Evolutionary conservation across 2,329 filamentous ascomycete species (phyloP), one percentile per base, ranked within the genome.

Genomic region (Aspergillus versicolor): DNA sequence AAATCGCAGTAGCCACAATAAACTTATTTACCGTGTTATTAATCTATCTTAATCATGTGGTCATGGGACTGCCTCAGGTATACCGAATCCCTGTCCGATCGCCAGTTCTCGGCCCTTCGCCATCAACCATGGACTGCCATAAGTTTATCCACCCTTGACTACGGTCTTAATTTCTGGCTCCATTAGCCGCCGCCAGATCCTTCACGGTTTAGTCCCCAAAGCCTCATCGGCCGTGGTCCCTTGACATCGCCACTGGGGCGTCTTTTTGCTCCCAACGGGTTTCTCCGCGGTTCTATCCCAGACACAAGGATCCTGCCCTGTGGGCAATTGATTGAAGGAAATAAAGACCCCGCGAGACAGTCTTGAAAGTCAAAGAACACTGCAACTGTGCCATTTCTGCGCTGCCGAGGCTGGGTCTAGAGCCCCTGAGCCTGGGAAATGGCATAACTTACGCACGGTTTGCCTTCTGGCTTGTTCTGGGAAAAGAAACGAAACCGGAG

Each of bases 401-500:
- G 32, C 37, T 11, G 43, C n/a, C 37, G 41, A 43, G 53, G 37
- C 38, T 42, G 42, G 30, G 51, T 21, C 42, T 53, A 34, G 44
- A 50, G 34, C 54, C 54, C 54, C 49, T 57, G 44, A 56, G 38
- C 19, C 27, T 22, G 21, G 19, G 34, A 41, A 19, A 19, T 48
- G 41, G 22, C 40, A 49, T 13, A 32, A 13, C n/a, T n/a, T 30
- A 37, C 19, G 57, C 57, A 59, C 57, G 57, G 57, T 54, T 50
- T 53, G 45, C 57, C 45, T 45, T 15, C 54, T 59, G 57, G 53
- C 53, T 57, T 34, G 53, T 56, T 46, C 49, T 40, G 42, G 21
- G n/a, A 59, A 58, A 56, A 56, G 57, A 51, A 59, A 59, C 45
- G 43, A 52, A 41, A 48, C 15, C 41, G 46, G 43, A 27, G 46